These are phyloP conservation scores for Collybia nuda DNA, from an alignment of 768 basidiomycete genomes.

Conservation along the genomic window DNA sequence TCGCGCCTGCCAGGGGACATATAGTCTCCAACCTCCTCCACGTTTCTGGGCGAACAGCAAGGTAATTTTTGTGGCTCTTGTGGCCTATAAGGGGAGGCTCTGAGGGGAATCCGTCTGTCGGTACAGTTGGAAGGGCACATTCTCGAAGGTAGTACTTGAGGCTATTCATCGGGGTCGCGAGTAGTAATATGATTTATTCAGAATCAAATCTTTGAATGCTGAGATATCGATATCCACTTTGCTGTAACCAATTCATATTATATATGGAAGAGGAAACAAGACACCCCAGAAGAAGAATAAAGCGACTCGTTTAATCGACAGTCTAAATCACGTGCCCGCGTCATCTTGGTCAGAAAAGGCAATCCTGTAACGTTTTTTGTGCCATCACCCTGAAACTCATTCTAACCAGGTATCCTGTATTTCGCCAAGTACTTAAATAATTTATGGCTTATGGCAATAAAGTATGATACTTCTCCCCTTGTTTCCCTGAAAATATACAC, in stretches of 20 bases:
- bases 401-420: not conserved
- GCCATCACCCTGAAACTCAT: too few relatives aligned
- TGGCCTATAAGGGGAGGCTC: constrained; percentile 36
- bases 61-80: constrained; percentile 45
- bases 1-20: constrained; percentile 25
- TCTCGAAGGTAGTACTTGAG: constrained; percentile 47
- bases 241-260: not conserved
- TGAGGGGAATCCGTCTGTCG: constrained; percentile 24
- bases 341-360: too few relatives aligned
- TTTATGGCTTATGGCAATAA: not conserved
- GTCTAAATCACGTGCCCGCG: not conserved
- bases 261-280: constrained; percentile 1
- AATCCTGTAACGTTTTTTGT: not conserved
- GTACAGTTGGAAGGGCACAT: constrained; percentile 45
- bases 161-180: too few relatives aligned
- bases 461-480: not conserved
- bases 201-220: too few relatives aligned
- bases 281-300: not conserved
- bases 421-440: not conserved
- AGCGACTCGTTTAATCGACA: not conserved
- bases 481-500: not conserved
- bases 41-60: constrained; percentile 42
- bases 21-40: constrained; percentile 56
- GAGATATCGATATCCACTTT: not conserved
- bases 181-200: too few relatives aligned